A percentile compares a stretch with the other conserved stretches of the same genome.
These are phyloP conservation scores for Achlya hypogyna DNA, from an alignment of 352 stramenopile genomes.

Conservation along the genomic window DNA sequence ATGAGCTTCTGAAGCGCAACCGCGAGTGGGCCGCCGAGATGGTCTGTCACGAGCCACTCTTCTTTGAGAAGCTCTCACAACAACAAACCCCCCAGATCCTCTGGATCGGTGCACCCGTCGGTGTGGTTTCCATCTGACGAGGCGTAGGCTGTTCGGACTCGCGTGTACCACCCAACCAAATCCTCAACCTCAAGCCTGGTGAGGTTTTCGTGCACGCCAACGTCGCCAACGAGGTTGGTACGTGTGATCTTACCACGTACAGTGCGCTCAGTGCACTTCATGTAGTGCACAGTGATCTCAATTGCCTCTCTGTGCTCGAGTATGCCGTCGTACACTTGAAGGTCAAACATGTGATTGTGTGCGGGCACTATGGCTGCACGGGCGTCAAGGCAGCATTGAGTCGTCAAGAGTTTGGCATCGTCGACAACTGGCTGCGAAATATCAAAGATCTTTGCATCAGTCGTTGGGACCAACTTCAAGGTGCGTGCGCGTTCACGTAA, in stretches of 20 bases:
- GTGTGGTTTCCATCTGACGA: background rate
- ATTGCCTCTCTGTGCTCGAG: conserved; percentile 55
- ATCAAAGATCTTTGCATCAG: conserved; percentile 34
- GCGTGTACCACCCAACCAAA: conserved; percentile 75
- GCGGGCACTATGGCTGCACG: conserved; percentile 87
- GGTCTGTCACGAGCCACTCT: conserved; percentile 28
- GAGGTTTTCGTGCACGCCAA: conserved; percentile 89
- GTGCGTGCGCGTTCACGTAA: background rate
- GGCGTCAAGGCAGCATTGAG: conserved; percentile 71
- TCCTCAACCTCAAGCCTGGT: conserved; percentile 70
- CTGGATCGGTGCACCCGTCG: conserved; percentile 44
- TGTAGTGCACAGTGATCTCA: conserved; percentile 50
- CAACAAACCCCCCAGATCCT: conserved; percentile 81
- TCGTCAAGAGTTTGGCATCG: conserved; percentile 59
- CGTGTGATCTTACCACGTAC: background rate
- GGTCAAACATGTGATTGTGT: conserved; percentile 89
- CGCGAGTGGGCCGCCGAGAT: background rate
- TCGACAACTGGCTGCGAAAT: conserved; percentile 89
- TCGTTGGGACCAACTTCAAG: background rate
- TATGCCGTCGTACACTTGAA: conserved; percentile 83
- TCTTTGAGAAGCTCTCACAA: conserved; percentile 66
- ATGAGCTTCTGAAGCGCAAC: conserved; percentile 10
- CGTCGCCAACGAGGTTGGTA: conserved; percentile 63
- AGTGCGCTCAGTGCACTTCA: background rate
- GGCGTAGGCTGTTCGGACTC: conserved; percentile 67